phyloP scores from a whole-genome alignment of 1,284 basidiomycete species.

The Heterobasidion occidentale region DNA sequence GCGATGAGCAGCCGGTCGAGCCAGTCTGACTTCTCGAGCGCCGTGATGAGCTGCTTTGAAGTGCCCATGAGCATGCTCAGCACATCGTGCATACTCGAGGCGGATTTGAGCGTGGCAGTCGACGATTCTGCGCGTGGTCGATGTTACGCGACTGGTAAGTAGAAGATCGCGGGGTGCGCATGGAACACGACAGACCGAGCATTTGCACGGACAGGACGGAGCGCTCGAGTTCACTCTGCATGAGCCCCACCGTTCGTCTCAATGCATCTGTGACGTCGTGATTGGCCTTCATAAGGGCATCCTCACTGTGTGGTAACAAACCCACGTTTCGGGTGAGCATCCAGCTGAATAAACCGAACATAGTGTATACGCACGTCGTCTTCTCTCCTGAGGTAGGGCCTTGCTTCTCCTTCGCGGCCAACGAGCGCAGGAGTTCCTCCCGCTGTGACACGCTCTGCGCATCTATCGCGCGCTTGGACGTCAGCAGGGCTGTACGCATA shows the following conservation, averaged over 20 bases:
- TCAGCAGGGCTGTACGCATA: conserved; percentile 54
- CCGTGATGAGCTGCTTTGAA: conserved; percentile 77
- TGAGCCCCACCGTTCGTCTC: conserved; percentile 73
- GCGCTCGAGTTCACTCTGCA: conserved; percentile 87
- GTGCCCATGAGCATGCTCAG: conserved; percentile 69
- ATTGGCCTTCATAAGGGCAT: conserved; percentile 81
- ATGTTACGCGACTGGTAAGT: not conserved
- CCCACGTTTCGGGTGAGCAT: not conserved
- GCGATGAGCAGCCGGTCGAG: conserved; percentile 84
- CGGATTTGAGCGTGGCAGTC: conserved; percentile 65
- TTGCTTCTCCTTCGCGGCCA: conserved; percentile 37
- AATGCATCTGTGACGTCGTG: conserved; percentile 84
- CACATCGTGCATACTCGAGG: conserved; percentile 73
- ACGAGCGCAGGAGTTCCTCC: conserved; percentile 56
- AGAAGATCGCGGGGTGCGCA: not conserved
- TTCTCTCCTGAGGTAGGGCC: conserved; percentile 36
- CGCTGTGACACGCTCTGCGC: conserved; percentile 45
- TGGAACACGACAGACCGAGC: conserved; percentile 48
- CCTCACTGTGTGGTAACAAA: conserved; percentile 44
- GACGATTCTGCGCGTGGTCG: conserved; percentile 56
- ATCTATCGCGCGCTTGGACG: conserved; percentile 68
- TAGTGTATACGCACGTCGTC: conserved; percentile 35
- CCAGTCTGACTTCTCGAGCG: conserved; percentile 84
- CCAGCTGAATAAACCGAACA: not conserved
- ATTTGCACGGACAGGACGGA: conserved; percentile 83